Conservation (phyloP, 2,329 filamentous ascomycete genomes). For the Dactylonectria estremocensis region DNA sequence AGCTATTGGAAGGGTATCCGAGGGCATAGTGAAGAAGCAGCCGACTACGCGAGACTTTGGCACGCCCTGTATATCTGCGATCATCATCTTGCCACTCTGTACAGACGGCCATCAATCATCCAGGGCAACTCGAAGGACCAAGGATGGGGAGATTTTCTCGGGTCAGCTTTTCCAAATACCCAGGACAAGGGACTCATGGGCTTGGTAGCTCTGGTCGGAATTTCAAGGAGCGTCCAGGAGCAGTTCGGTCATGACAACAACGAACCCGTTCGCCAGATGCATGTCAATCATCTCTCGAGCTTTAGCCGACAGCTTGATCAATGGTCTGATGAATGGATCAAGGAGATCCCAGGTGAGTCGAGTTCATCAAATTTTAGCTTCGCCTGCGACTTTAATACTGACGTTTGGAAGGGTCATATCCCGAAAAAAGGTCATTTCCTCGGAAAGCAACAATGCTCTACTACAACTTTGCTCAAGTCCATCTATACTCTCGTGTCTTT, state of each 20-base stretch:
- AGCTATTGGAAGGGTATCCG: slow-evolving; percentile 48
- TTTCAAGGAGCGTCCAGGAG: slow-evolving; percentile 68
- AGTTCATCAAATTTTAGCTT: no score
- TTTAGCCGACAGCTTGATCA: slow-evolving; percentile 51
- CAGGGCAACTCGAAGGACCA: slow-evolving; percentile 63
- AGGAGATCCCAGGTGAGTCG: slow-evolving; percentile 16
- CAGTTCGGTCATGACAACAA: slow-evolving; percentile 71
- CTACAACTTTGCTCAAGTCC: no score
- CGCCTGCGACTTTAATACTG: no score
- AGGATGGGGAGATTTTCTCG: slow-evolving; percentile 70
- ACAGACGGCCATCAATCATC: slow-evolving; percentile 70
- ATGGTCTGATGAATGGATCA: slow-evolving; percentile 56
- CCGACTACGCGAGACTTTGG: slow-evolving; percentile 71
- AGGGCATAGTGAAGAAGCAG: slow-evolving; percentile 59
- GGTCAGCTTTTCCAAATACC: slow-evolving; percentile 63
- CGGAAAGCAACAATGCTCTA: no score
- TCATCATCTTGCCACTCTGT: slow-evolving; percentile 73
- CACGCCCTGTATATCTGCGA: slow-evolving; percentile 74
- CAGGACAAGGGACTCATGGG: slow-evolving; percentile 70
- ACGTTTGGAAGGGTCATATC: no score
- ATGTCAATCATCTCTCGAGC: slow-evolving; percentile 41
- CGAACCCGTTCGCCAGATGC: slow-evolving; percentile 60
- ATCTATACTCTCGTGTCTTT: no score
- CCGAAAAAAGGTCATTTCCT: no score
- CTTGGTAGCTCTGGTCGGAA: slow-evolving; percentile 72